Evolutionary conservation across 2,329 filamentous ascomycete species (phyloP).

Genomic region (Aspergillus clavatus): DNA sequence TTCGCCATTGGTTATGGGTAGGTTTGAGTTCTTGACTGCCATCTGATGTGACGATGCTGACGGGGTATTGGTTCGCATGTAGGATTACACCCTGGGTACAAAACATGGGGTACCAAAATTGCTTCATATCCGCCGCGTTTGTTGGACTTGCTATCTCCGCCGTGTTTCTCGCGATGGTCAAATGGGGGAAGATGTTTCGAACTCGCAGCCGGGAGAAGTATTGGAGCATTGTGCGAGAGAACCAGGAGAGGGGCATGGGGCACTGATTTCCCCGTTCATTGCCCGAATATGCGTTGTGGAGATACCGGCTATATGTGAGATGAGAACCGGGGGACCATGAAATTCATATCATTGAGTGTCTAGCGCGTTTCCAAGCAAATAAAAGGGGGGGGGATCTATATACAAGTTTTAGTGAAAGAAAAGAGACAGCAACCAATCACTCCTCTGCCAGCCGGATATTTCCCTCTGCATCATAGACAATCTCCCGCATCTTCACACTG

Average conservation of each 20-base stretch:
- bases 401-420: too few species aligned
- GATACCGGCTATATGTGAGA: too few species aligned
- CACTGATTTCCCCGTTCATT: slow-evolving; percentile 19
- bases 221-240: slow-evolving; percentile 34
- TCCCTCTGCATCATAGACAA: slow-evolving; percentile 64
- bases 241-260: slow-evolving; percentile 30
- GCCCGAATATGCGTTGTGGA: too few species aligned
- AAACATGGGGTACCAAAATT: slow-evolving; percentile 42
- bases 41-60: neutral
- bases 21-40: slow-evolving; percentile 3
- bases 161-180: slow-evolving; percentile 38
- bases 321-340: too few species aligned
- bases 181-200: slow-evolving; percentile 36
- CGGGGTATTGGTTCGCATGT: neutral
- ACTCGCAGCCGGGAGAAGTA: slow-evolving; percentile 33
- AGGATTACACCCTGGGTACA: slow-evolving; percentile 46
- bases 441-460: slow-evolving; percentile 46
- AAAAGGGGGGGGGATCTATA: too few species aligned
- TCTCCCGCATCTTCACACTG: slow-evolving; percentile 69
- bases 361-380: too few species aligned
- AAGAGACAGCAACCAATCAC: slow-evolving; percentile 1
- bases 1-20: slow-evolving; percentile 45
- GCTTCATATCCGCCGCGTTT: slow-evolving; percentile 41
- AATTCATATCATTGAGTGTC: too few species aligned
- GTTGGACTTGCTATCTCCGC: slow-evolving; percentile 34